These are phyloP conservation scores for Zoysia japonica DNA, from an alignment of 176 grass and related monocot genomes.

Conservation along the genomic window DNA sequence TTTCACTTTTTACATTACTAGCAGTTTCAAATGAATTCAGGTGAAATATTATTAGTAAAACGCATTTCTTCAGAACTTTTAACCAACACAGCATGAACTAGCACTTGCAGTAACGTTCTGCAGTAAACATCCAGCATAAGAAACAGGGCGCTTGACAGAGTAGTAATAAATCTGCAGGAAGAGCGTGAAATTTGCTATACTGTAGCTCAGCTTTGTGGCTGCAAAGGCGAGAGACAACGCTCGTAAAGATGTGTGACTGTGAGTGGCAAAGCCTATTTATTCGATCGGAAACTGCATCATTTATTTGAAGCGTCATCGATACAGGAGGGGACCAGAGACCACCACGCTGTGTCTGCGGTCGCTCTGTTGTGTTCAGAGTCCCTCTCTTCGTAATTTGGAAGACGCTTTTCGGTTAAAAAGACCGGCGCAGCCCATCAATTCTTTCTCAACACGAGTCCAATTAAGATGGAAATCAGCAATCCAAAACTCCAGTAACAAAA, in stretches of 20 bases:
- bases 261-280: conserved; percentile 30
- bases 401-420: neutral
- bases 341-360: neutral
- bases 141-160: neutral
- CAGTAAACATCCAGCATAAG: conserved; percentile 4
- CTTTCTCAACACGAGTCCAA: conserved; percentile 68
- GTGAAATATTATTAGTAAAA: neutral
- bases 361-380: conserved; percentile 19
- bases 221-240: conserved; percentile 18
- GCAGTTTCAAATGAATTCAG: neutral
- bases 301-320: conserved; percentile 24
- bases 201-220: conserved; percentile 42
- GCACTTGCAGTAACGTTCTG: neutral
- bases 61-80: neutral
- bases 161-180: conserved; percentile 35
- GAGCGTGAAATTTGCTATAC: conserved; percentile 34
- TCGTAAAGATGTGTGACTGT: neutral
- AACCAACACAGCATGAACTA: neutral
- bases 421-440: conserved; percentile 61
- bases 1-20: neutral
- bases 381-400: neutral
- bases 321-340: conserved; percentile 13
- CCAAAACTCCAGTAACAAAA: no score
- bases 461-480: no score
- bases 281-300: conserved; percentile 44